Evolutionary conservation across 2,329 filamentous ascomycete species (phyloP), one percentile per base, ranked within the genome.

Genomic region (Domatiomyces catenatus): DNA sequence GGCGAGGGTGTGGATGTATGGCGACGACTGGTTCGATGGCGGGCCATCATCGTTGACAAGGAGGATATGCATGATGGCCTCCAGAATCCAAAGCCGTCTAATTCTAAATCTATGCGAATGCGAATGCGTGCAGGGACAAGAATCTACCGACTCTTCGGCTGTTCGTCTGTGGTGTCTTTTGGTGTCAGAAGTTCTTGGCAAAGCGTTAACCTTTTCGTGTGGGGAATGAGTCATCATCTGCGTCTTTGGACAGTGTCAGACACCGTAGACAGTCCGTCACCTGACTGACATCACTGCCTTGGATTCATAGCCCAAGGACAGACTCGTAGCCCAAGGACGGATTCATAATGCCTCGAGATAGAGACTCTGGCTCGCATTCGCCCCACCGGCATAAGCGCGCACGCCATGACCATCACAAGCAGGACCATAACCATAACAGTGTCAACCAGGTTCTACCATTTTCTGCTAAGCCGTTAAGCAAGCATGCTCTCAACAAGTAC

Each of bases 31-130:
- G 53, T 81, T 76, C 28, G 83, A 86, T 56, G 85, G 85, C 48
- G 85, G 85, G 15, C 85, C 85, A 69, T 90, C 85, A 63, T 90
- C 85, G 70, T 90, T 90, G 32, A 66, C 66, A 47, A 71, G 72
- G 53, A 75, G 64, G 50, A 75, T 73, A 65, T 75, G 73, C 72
- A 75, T 75, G 48, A 75, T 75, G 48, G 54, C 60, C 12, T 47
- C 26, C 24, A 4, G 32, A 18, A 26, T 22, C 19, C 19, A 8
- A 17, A 47, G n/a, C 17, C 20, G 45, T 47, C 45, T 47, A 47
- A 19, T 32, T 47, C 45, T 47, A 47, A 26, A 26, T 45, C 43
- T 45, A 45, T 20, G 18, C 43, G 2, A 45, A n/a, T 19, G 19
- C 12, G 17, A 45, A n/a, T 19, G 19, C 12, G 17, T 47, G 45